A percentile compares a stretch with the other conserved stretches of the same genome.
These are phyloP conservation scores for Boletus huronensis DNA, from an alignment of 768 basidiomycete genomes.

Conservation along the genomic window DNA sequence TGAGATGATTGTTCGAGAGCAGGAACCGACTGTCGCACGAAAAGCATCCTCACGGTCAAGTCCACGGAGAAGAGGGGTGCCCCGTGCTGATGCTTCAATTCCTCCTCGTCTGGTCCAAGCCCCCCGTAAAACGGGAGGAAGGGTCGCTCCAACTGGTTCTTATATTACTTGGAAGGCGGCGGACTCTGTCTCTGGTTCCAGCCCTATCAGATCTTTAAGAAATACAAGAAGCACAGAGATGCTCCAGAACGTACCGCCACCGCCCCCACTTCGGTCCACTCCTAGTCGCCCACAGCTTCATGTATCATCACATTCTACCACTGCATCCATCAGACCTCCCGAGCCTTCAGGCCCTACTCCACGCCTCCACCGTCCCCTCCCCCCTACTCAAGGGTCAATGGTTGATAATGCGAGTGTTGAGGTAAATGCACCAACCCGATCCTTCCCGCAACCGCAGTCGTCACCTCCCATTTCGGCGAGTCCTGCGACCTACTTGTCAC, in stretches of 20 bases:
- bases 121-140: conserved; percentile 23
- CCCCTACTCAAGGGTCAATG: conserved; percentile 26
- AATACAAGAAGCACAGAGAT: conserved; percentile 30
- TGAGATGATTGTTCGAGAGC: conserved; percentile 19
- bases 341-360: conserved; percentile 20
- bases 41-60: conserved; percentile 16
- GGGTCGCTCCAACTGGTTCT: conserved; percentile 19
- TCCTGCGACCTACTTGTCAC: conserved; percentile 36
- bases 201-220: conserved; percentile 31
- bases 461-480: conserved; percentile 19
- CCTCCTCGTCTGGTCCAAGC: conserved; percentile 17
- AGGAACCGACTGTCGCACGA: conserved; percentile 12
- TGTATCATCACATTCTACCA: conserved; percentile 16
- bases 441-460: conserved; percentile 25
- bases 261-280: conserved; percentile 25
- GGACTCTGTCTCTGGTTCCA: conserved; percentile 31
- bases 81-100: conserved; percentile 21
- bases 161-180: conserved; percentile 29
- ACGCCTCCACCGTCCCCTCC: conserved; percentile 29
- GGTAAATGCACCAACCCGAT: conserved; percentile 13
- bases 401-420: conserved; percentile 21
- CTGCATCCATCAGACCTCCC: conserved; percentile 12
- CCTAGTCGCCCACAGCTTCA: conserved; percentile 31
- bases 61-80: conserved; percentile 18
- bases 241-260: conserved; percentile 20